phyloP scores from a whole-genome alignment of 2,329 filamentous ascomycete species.

The Colletotrichum sidae region DNA sequence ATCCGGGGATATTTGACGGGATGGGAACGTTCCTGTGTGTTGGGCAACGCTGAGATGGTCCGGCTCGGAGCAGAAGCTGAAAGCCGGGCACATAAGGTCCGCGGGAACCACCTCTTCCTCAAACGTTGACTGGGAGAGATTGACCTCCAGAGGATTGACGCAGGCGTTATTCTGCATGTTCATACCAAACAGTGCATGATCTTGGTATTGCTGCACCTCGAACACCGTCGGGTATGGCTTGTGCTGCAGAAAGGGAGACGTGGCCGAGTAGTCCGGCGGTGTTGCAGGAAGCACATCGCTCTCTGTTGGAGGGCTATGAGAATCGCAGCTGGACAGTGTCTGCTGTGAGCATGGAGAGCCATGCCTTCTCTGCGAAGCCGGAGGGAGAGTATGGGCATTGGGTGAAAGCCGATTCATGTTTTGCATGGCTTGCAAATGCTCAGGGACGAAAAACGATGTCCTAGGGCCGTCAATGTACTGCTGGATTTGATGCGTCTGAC shows the following conservation, averaged over 20 bases:
- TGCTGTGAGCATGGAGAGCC: constrained; percentile 53
- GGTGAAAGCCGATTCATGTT: constrained; percentile 10
- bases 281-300: constrained; percentile 54
- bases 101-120: constrained; percentile 20
- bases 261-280: constrained; percentile 48
- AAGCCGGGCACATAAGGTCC: constrained; percentile 5
- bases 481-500: constrained; percentile 30
- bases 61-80: constrained; percentile 30
- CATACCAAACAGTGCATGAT: constrained; percentile 23
- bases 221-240: constrained; percentile 25
- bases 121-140: constrained; percentile 28
- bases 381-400: constrained; percentile 37
- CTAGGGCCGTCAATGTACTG: constrained; percentile 32
- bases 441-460: constrained; percentile 32
- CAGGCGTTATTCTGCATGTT: constrained; percentile 13
- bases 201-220: constrained; percentile 14
- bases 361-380: constrained; percentile 43
- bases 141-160: constrained; percentile 37
- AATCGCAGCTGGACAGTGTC: constrained; percentile 51
- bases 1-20: constrained; percentile 26
- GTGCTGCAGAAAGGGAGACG: constrained; percentile 45
- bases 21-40: constrained; percentile 12
- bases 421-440: constrained; percentile 22
- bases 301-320: constrained; percentile 53
- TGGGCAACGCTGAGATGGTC: constrained; percentile 12